A percentile compares a stretch with the other conserved stretches of the same genome.
Conservation (phyloP, 225 moss, liverwort and hornwort genomes). For the Antitrichia curtipendula region DNA sequence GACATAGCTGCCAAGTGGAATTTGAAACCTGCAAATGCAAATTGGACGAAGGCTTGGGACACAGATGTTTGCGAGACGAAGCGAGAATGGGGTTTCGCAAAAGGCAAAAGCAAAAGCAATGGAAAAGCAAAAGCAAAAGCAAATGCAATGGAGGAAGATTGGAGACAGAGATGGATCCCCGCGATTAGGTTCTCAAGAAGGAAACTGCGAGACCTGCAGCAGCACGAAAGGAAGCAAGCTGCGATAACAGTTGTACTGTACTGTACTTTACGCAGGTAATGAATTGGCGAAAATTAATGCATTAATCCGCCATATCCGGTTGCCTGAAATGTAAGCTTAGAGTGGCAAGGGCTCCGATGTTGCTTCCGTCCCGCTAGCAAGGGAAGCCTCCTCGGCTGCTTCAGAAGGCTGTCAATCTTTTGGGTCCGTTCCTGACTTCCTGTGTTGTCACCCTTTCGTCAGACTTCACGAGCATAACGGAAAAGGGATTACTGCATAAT, state of each 20-base stretch:
- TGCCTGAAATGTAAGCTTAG: background rate
- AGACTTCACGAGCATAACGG: too few species aligned
- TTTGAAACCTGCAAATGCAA: background rate
- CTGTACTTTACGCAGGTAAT: background rate
- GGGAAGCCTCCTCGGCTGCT: background rate
- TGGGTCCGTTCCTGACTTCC: background rate
- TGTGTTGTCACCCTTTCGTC: background rate
- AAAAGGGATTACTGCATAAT: background rate
- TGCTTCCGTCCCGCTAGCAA: background rate
- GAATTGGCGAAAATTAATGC: background rate
- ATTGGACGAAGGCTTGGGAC: background rate
- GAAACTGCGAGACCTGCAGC: background rate
- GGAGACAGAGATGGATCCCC: background rate
- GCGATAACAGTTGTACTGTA: background rate
- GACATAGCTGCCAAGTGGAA: background rate
- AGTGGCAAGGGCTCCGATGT: background rate
- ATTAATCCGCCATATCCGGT: background rate
- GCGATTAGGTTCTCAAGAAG: background rate
- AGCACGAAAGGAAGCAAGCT: background rate
- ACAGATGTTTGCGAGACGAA: background rate
- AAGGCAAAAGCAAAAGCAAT: background rate
- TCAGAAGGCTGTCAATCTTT: background rate
- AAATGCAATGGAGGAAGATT: background rate
- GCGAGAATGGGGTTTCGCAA: background rate
- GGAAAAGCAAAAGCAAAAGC: too few species aligned